Evolutionary conservation across 441 rosid species (phyloP).

Genomic region (Erodium moschatum): DNA sequence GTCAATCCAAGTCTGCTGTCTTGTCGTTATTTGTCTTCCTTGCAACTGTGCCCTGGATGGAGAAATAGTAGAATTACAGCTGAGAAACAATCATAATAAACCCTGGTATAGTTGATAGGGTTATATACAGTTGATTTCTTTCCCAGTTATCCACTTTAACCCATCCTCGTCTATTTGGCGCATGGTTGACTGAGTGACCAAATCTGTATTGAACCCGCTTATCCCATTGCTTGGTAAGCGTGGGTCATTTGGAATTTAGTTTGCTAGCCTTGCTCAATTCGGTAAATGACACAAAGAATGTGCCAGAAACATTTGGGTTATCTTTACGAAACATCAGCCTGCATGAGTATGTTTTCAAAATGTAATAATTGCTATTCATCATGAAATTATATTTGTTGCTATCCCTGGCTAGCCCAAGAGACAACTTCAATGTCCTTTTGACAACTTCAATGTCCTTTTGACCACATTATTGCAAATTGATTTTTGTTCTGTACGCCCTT

Average conservation of each 20-base stretch:
- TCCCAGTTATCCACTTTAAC: too few relatives aligned
- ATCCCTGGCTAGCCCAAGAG: background rate
- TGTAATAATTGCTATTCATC: background rate
- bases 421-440: background rate
- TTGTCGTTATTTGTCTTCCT: too few relatives aligned
- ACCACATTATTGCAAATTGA: background rate
- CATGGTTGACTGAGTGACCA: background rate
- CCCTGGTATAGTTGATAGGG: background rate
- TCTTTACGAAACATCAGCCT: background rate
- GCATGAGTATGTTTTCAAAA: background rate
- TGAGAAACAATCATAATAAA: background rate
- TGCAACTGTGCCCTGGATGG: background rate
- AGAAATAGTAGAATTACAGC: background rate
- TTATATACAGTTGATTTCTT: background rate
- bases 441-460: background rate
- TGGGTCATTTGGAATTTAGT: background rate
- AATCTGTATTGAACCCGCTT: background rate
- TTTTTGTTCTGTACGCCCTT: background rate
- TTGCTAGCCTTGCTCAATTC: background rate
- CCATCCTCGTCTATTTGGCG: too few relatives aligned
- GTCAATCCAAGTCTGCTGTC: too few relatives aligned
- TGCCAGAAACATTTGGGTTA: background rate
- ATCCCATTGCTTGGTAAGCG: too few relatives aligned
- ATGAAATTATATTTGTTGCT: background rate
- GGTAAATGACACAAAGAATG: background rate